These are phyloP conservation scores for Pestalotiopsis sp. DNA, from an alignment of 2,329 filamentous ascomycete species.

Conservation along the genomic window DNA sequence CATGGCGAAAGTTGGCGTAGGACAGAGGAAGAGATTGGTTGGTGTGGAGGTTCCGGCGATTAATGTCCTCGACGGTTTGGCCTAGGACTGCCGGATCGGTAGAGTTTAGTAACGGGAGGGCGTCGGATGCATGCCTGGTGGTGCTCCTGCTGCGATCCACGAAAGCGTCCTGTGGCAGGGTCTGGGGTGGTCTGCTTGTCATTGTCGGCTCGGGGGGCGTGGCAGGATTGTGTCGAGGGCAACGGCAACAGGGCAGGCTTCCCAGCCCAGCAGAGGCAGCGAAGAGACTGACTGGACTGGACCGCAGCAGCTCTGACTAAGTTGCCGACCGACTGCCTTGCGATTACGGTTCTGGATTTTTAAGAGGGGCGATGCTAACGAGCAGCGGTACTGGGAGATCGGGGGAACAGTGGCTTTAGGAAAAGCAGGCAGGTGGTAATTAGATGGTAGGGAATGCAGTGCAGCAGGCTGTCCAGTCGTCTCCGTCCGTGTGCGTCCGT, in stretches of 20 bases:
- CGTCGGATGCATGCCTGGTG: constrained; percentile 18
- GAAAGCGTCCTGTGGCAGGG: constrained; percentile 27
- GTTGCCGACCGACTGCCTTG: background rate
- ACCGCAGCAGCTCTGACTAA: background rate
- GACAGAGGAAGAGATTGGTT: constrained; percentile 25
- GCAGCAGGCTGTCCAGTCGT: background rate
- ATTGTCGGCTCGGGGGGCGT: constrained; percentile 24
- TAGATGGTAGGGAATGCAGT: background rate
- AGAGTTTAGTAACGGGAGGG: constrained; percentile 18
- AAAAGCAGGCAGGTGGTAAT: background rate
- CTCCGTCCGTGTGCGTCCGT: background rate
- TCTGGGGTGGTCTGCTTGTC: constrained; percentile 28
- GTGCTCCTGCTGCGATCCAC: constrained; percentile 22
- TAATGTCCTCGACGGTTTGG: constrained; percentile 26
- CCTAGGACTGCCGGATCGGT: constrained; percentile 22
- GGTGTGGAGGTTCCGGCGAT: constrained; percentile 27
- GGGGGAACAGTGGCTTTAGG: background rate
- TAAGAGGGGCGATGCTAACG: background rate
- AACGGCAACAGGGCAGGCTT: background rate
- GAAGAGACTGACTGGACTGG: background rate
- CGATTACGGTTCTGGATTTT: background rate
- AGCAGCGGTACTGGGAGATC: background rate
- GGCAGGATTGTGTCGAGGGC: background rate
- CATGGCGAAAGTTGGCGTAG: constrained; percentile 19
- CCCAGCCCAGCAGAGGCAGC: background rate